A percentile compares a stretch with the other conserved stretches of the same genome.
These are phyloP conservation scores for Leccinum fallax DNA, from an alignment of 1,284 basidiomycete genomes.

Conservation along the genomic window DNA sequence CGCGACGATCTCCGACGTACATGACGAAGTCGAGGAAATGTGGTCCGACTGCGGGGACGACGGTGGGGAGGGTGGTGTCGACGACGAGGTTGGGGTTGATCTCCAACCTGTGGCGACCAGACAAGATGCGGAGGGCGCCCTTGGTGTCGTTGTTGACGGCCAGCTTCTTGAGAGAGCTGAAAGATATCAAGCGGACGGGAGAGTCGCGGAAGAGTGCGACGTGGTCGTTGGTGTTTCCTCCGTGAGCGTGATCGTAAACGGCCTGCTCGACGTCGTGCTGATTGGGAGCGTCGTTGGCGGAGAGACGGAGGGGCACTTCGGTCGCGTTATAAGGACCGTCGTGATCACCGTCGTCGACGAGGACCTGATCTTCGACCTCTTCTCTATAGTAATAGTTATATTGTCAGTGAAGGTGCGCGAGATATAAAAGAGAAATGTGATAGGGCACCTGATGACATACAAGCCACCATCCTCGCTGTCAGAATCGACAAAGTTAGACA, in stretches of 20 bases:
- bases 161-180: neutral
- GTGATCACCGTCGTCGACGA: neutral
- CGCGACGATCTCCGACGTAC: neutral
- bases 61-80: neutral
- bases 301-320: neutral
- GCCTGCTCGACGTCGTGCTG: neutral
- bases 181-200: neutral
- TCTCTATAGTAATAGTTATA: neutral
- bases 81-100: neutral
- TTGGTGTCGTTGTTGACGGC: neutral
- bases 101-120: neutral
- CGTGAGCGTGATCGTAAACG: neutral
- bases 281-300: neutral
- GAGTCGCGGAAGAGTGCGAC: neutral
- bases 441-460: no score
- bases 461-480: no score
- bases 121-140: neutral
- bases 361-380: neutral
- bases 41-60: neutral
- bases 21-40: conserved; percentile 7
- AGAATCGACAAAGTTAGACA: no score
- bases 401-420: neutral
- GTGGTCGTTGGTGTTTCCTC: neutral
- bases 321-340: neutral
- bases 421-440: no score